Percentiles rank a stretch among this genome's conserved stretches.
Conservation (phyloP, 2,329 filamentous ascomycete species). For the Dothistroma pini region DNA sequence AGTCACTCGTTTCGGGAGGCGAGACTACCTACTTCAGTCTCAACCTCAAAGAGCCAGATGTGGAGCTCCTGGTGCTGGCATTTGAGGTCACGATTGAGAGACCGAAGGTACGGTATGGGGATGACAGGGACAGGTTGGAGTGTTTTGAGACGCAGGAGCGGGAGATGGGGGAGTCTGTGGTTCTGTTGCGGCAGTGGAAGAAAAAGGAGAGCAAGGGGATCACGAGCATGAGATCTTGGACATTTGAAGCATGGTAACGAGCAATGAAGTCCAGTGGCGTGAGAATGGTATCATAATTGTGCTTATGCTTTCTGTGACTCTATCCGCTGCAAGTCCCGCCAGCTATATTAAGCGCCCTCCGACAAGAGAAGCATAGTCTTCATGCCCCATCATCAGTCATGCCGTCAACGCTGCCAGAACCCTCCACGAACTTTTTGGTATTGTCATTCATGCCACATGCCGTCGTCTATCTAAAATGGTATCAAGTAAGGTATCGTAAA, state of each 20-base stretch:
- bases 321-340: not conserved
- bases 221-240: no score
- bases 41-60: not conserved
- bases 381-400: constrained; percentile 3
- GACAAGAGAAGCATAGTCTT: not conserved
- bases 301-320: not conserved
- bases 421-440: constrained; percentile 4
- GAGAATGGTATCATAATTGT: constrained; percentile 2
- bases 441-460: constrained; percentile 5
- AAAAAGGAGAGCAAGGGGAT: no score
- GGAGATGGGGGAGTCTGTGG: no score
- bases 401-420: constrained; percentile 6
- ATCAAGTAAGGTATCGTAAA: not conserved
- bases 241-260: no score
- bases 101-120: not conserved
- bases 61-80: not conserved
- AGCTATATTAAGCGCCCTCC: not conserved
- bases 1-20: no score
- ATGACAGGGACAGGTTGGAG: no score
- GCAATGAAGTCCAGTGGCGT: not conserved
- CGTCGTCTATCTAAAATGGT: constrained; percentile 4
- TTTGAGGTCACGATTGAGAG: not conserved
- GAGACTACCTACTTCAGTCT: not conserved
- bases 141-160: no score
- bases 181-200: no score